These are phyloP conservation scores for Vanrija humicola DNA, from an alignment of 1,284 basidiomycete genomes.

Conservation along the genomic window DNA sequence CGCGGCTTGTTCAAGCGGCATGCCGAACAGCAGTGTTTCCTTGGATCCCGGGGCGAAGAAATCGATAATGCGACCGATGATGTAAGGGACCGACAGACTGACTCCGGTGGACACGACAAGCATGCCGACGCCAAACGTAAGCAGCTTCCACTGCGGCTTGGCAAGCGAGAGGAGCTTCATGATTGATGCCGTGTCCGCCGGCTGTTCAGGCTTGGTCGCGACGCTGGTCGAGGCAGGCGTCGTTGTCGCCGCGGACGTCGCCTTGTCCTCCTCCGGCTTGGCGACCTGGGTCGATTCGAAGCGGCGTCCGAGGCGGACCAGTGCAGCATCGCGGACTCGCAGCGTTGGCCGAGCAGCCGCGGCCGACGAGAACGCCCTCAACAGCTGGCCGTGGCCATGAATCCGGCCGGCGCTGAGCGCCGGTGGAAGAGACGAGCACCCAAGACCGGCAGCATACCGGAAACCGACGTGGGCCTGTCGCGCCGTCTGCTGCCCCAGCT, in stretches of 20 bases:
- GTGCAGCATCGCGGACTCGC: too few species aligned
- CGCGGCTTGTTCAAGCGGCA: constrained; percentile 43
- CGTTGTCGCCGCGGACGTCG: background rate
- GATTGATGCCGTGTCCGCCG: constrained; percentile 40
- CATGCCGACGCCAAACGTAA: constrained; percentile 35
- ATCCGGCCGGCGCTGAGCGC: too few species aligned
- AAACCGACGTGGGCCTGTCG: too few species aligned
- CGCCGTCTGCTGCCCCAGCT: too few species aligned
- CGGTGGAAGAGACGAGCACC: too few species aligned
- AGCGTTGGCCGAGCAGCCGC: background rate
- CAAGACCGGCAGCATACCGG: too few species aligned
- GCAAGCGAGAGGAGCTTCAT: constrained; percentile 39
- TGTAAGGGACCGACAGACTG: constrained; percentile 41
- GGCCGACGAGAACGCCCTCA: background rate
- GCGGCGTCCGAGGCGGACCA: constrained; percentile 1
- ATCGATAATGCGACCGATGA: constrained; percentile 47
- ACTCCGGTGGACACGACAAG: constrained; percentile 41
- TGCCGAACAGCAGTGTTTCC: constrained; percentile 37
- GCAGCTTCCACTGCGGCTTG: constrained; percentile 42
- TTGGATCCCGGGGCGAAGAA: constrained; percentile 45
- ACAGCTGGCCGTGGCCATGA: background rate
- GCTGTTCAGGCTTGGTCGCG: constrained; percentile 9
- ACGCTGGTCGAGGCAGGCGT: background rate
- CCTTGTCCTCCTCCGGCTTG: background rate
- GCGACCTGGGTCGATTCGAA: constrained; percentile 16